Percentiles rank a stretch among this genome's conserved stretches.
These are phyloP conservation scores for Hyphodiscus sp. DNA, from an alignment of 2,329 filamentous ascomycete species.

Conservation along the genomic window DNA sequence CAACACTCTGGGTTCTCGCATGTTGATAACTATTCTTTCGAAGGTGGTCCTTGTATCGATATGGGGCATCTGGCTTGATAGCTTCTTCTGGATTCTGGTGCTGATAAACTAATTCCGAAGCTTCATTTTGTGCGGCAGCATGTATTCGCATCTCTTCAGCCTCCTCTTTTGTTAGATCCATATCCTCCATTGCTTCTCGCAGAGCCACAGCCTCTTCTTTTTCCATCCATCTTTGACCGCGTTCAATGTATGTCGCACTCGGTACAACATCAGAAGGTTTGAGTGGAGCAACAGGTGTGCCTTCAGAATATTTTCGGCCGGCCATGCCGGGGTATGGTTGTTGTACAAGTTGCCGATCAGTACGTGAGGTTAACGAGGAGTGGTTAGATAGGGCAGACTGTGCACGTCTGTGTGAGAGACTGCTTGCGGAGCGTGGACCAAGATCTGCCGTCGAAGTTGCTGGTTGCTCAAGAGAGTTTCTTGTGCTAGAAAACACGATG, in stretches of 20 bases:
- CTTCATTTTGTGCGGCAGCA: conserved; percentile 67
- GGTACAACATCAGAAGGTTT: conserved; percentile 57
- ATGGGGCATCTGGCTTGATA: conserved; percentile 56
- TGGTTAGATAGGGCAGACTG: conserved; percentile 27
- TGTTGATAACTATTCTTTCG: conserved; percentile 66
- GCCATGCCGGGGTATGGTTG: conserved; percentile 8
- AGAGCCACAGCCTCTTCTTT: conserved; percentile 69
- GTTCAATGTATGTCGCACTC: conserved; percentile 65
- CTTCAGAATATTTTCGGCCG: neutral
- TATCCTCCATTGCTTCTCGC: conserved; percentile 65
- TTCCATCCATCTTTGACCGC: conserved; percentile 71
- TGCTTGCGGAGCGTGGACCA: conserved; percentile 23
- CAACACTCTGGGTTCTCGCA: conserved; percentile 54
- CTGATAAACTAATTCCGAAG: conserved; percentile 71
- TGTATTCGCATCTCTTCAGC: conserved; percentile 59
- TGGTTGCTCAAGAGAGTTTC: conserved; percentile 8
- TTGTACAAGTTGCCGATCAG: conserved; percentile 25
- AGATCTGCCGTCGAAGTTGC: conserved; percentile 14
- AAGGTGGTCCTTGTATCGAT: conserved; percentile 61
- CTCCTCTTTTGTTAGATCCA: conserved; percentile 49
- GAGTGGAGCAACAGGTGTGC: conserved; percentile 24
- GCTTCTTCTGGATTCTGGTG: conserved; percentile 56
- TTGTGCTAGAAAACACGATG: conserved; percentile 34
- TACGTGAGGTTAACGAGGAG: conserved; percentile 25
- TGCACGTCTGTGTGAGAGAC: conserved; percentile 23